These are phyloP conservation scores for Verticillium longisporum DNA, from an alignment of 2,329 filamentous ascomycete genomes.

Conservation along the genomic window DNA sequence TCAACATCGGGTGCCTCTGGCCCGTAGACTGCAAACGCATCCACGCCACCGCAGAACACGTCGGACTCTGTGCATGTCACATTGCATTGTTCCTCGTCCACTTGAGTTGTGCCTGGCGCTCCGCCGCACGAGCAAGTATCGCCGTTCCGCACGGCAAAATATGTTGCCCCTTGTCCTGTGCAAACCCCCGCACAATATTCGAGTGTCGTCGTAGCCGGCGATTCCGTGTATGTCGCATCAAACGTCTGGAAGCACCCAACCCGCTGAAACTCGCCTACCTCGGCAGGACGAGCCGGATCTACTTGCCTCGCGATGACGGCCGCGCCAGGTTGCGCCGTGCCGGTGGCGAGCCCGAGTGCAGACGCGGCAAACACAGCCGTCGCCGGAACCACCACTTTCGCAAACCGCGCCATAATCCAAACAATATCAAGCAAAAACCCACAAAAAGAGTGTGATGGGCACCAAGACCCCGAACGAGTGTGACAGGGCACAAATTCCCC, in stretches of 20 bases:
- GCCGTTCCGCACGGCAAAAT: background rate
- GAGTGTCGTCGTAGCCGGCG: background rate
- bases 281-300: background rate
- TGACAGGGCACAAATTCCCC: background rate
- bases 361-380: background rate
- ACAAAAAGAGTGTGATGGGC: background rate
- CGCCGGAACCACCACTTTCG: background rate
- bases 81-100: slow-evolving; percentile 19
- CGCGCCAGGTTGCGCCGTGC: background rate
- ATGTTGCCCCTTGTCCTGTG: background rate
- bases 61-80: slow-evolving; percentile 24
- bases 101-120: slow-evolving; percentile 17
- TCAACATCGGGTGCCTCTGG: slow-evolving; percentile 16
- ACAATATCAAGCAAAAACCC: background rate
- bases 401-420: background rate
- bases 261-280: background rate
- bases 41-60: slow-evolving; percentile 25
- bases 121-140: slow-evolving; percentile 28
- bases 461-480: background rate
- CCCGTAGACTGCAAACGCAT: slow-evolving; percentile 25
- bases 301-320: background rate
- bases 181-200: background rate
- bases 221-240: background rate
- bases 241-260: background rate
- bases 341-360: background rate